A percentile compares a stretch with the other conserved stretches of the same genome.
Conservation (phyloP, 2,329 filamentous ascomycete genomes). For the Fusarium annulatum region DNA sequence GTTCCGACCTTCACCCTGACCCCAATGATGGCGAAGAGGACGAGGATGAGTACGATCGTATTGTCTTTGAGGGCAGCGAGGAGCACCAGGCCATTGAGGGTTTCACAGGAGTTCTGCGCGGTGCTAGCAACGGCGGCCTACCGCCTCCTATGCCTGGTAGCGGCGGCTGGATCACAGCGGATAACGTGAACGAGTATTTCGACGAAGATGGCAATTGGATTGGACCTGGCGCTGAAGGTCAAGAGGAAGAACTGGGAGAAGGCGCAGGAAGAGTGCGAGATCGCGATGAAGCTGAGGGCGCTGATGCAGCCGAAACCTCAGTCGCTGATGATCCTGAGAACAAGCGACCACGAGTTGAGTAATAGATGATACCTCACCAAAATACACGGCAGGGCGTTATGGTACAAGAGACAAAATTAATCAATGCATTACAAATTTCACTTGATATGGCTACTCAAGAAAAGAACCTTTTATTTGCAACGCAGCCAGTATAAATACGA, state of each 20-base stretch:
- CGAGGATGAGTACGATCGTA: slow-evolving; percentile 64
- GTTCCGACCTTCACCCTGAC: slow-evolving; percentile 81
- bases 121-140: slow-evolving; percentile 60
- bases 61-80: slow-evolving; percentile 65
- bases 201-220: slow-evolving; percentile 86
- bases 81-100: slow-evolving; percentile 67
- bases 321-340: slow-evolving; percentile 54
- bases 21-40: slow-evolving; percentile 69
- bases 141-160: slow-evolving; percentile 79
- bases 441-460: not conserved
- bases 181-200: slow-evolving; percentile 88
- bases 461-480: not conserved
- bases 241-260: slow-evolving; percentile 66
- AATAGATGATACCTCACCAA: slow-evolving; percentile 12
- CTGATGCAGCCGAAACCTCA: slow-evolving; percentile 56
- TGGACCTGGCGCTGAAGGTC: slow-evolving; percentile 50
- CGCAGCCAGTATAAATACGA: not conserved
- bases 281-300: slow-evolving; percentile 64
- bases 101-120: slow-evolving; percentile 65
- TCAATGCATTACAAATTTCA: slow-evolving; percentile 13
- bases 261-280: slow-evolving; percentile 70
- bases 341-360: slow-evolving; percentile 62
- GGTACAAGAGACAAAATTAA: slow-evolving; percentile 19
- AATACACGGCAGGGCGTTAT: slow-evolving; percentile 37
- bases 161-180: slow-evolving; percentile 88